Evolutionary conservation across 345 rosid genomes (phyloP).

Genomic region (Brassica incana): DNA sequence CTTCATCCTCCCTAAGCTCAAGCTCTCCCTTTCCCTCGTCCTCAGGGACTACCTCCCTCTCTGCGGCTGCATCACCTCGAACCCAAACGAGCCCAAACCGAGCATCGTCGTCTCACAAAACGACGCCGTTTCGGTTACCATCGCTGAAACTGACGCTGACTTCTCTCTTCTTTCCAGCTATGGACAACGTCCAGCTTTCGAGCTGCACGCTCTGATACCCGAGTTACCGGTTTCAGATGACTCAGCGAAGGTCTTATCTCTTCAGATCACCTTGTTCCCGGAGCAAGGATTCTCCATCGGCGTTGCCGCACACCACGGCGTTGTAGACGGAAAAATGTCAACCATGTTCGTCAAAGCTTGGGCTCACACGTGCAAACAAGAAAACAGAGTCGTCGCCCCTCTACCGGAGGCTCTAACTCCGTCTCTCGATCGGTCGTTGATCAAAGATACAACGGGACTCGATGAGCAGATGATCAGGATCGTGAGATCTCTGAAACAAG

Average conservation of each 20-base stretch:
- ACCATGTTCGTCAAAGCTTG: conserved; percentile 36
- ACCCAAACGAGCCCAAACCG: conserved; percentile 13
- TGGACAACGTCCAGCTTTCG: background rate
- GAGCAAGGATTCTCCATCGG: conserved; percentile 31
- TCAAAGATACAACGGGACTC: conserved; percentile 20
- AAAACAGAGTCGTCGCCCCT: background rate
- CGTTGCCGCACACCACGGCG: conserved; percentile 15
- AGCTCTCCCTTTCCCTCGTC: conserved; percentile 35
- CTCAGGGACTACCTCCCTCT: conserved; percentile 42
- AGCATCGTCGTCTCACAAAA: conserved; percentile 16
- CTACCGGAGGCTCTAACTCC: conserved; percentile 28
- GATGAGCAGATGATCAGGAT: conserved; percentile 6
- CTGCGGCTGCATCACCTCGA: conserved; percentile 35
- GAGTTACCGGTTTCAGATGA: conserved; percentile 7
- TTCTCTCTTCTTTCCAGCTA: conserved; percentile 25
- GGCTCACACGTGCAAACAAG: conserved; percentile 34
- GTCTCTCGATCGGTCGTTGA: conserved; percentile 11
- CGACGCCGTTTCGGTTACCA: conserved; percentile 32
- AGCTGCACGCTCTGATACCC: conserved; percentile 18
- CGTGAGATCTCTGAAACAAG: background rate
- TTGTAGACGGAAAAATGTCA: conserved; percentile 23
- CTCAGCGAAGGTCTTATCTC: conserved; percentile 1
- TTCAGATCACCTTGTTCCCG: conserved; percentile 35
- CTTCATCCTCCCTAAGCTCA: conserved; percentile 38
- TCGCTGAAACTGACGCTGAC: conserved; percentile 32